These are phyloP conservation scores for Tagetes erecta DNA, from an alignment of 129 eudicot genomes.

Conservation along the genomic window DNA sequence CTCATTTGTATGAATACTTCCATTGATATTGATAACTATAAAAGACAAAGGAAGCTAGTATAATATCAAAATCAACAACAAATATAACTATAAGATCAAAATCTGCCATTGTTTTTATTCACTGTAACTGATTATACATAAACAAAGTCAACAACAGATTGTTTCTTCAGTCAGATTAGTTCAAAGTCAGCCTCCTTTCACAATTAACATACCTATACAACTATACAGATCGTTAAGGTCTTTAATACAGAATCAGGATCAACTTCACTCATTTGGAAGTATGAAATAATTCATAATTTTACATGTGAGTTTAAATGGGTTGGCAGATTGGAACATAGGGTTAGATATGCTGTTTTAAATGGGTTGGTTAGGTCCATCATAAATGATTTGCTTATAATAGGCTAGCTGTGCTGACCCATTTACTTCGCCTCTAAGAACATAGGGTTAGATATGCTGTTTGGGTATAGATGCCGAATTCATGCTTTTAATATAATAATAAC, in stretches of 20 bases:
- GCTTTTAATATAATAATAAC: conserved; percentile 13
- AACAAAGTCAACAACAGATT: not conserved
- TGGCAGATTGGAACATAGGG: not conserved
- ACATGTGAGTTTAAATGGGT: not conserved
- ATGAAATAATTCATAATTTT: not conserved
- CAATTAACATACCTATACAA: not conserved
- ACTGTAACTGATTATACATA: not conserved
- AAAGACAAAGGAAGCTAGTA: not conserved
- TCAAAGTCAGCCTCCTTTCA: not conserved
- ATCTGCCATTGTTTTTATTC: not conserved
- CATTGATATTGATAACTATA: not conserved
- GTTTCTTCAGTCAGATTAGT: not conserved
- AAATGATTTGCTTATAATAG: no score
- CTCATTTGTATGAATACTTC: not conserved
- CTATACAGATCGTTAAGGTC: not conserved
- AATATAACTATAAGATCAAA: not conserved
- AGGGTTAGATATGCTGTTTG: conserved; percentile 14
- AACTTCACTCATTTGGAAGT: not conserved
- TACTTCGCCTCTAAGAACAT: not conserved
- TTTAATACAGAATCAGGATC: not conserved
- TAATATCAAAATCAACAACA: not conserved
- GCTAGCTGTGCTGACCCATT: not conserved
- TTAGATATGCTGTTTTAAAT: no score
- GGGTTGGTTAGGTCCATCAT: not conserved
- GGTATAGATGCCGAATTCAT: conserved; percentile 27